phyloP scores from a whole-genome alignment of 2,329 filamentous ascomycete genomes.

The Paecilomyces sp. region DNA sequence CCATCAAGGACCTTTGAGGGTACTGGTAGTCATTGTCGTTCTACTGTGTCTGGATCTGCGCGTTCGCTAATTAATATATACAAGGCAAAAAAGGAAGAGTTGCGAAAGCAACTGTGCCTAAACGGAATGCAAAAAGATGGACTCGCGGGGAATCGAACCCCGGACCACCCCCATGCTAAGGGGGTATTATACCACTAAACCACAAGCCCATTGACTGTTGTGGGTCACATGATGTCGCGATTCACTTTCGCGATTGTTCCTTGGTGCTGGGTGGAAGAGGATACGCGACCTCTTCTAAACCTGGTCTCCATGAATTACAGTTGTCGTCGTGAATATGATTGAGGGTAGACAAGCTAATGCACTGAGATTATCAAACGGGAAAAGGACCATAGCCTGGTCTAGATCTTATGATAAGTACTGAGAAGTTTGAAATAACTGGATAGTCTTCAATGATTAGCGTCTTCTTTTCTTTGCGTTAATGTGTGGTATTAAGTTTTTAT shows the following conservation, averaged over 20 bases:
- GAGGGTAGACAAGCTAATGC: neutral
- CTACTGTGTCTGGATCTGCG: neutral
- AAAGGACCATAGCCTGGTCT: neutral
- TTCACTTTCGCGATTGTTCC: neutral
- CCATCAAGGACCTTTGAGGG: too few relatives aligned
- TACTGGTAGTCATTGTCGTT: neutral
- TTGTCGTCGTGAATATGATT: too few relatives aligned
- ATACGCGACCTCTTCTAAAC: neutral
- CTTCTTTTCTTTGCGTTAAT: neutral
- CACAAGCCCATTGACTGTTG: constrained; percentile 23
- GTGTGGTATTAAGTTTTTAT: neutral
- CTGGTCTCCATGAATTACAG: too few relatives aligned
- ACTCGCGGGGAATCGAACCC: constrained; percentile 45
- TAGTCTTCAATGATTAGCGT: neutral
- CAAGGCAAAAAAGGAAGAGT: neutral
- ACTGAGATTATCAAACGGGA: neutral
- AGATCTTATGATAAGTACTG: neutral
- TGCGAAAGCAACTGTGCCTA: neutral
- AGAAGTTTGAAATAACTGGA: neutral
- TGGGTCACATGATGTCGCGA: neutral
- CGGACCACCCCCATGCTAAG: constrained; percentile 43
- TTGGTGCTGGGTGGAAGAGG: neutral
- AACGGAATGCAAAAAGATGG: constrained; percentile 22
- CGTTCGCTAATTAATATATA: neutral
- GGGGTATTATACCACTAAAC: constrained; percentile 44